Evolutionary conservation across 2,329 filamentous ascomycete species (phyloP), one percentile per base, ranked within the genome.

Genomic region (Alternaria arborescens): DNA sequence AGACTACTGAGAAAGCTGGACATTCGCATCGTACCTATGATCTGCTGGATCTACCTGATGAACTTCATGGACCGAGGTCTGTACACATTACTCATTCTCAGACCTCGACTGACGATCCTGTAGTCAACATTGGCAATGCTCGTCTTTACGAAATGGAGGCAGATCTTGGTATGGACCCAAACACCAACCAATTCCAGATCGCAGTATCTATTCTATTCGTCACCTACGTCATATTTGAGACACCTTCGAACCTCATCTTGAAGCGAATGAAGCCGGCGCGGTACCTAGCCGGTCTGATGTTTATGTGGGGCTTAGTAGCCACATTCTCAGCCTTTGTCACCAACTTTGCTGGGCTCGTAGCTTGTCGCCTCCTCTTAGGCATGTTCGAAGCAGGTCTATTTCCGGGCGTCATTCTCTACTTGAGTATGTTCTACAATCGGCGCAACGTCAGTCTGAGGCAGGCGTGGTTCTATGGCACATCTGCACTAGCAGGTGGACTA

Each of bases 1-100:
- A 81, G 78, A 55, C 72, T 86, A 2, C 77, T 86, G 5, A 70
- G 76, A 20, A 85, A 85, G 60, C 73, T 86, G 11, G 84, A 86
- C 55, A 44, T 81, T 4, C 78, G 78, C 4, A 81, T 86, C 52
- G 79, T 82, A 5, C 84, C 83, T 0, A 81, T 87, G 55, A 83
- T 87, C 59, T 86, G 85, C 81, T 72, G 86, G 47, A 79, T 87
- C 5, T 88, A 86, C 62, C 68, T 88, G 20, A 71, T 71, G 65
- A 71, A 70, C 16, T 72, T 71, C 48, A 69, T 72, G 69, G 86
- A 88, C 71, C 80, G 86, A 55, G 82, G 82, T 79, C 66, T 51
- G 64, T 48, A 14, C 3, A 8, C 5, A 10, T 26, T 28, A 12
- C 14, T 16, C 10, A 8, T 26, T n/a, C 30, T 40, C 5, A 58